phyloP scores from a whole-genome alignment of 768 basidiomycete genomes.

The Nidularia sp. region DNA sequence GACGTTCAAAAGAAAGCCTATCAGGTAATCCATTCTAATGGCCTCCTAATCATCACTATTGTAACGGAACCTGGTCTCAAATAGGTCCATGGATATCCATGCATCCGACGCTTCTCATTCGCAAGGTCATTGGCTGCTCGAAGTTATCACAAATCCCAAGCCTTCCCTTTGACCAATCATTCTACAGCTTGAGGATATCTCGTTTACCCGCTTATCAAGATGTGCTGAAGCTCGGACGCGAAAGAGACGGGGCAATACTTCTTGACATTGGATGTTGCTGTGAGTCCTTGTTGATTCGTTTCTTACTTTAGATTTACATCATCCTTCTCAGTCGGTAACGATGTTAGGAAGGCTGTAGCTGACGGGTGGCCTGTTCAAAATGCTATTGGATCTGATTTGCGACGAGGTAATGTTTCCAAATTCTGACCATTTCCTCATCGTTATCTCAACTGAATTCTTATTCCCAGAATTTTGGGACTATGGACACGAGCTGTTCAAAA shows the following conservation, averaged over 20 bases:
- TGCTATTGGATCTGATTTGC: constrained; percentile 31
- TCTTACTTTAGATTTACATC: neutral
- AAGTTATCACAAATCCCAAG: no score
- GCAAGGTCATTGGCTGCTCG: constrained; percentile 14
- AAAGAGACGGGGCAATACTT: constrained; percentile 25
- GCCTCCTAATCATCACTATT: neutral
- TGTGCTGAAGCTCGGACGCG: constrained; percentile 19
- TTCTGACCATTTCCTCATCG: neutral
- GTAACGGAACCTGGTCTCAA: neutral
- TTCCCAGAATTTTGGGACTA: constrained; percentile 53
- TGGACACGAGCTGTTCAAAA: constrained; percentile 58
- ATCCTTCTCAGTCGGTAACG: constrained; percentile 31
- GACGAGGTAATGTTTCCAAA: constrained; percentile 14
- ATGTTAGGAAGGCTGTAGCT: constrained; percentile 28
- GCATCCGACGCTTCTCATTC: constrained; percentile 31
- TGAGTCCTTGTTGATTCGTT: constrained; percentile 12
- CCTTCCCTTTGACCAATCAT: neutral
- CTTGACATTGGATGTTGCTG: constrained; percentile 45
- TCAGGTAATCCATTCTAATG: constrained; percentile 5
- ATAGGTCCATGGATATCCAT: constrained; percentile 31
- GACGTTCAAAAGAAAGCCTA: constrained; percentile 31
- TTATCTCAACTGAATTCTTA: neutral
- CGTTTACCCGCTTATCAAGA: constrained; percentile 26
- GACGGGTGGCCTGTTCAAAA: constrained; percentile 36
- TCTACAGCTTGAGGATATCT: constrained; percentile 24